A percentile compares a stretch with the other conserved stretches of the same genome.
Evolutionary conservation across 31 red algal species (phyloP).

Genomic region (Odonthalia washingtoniensis): DNA sequence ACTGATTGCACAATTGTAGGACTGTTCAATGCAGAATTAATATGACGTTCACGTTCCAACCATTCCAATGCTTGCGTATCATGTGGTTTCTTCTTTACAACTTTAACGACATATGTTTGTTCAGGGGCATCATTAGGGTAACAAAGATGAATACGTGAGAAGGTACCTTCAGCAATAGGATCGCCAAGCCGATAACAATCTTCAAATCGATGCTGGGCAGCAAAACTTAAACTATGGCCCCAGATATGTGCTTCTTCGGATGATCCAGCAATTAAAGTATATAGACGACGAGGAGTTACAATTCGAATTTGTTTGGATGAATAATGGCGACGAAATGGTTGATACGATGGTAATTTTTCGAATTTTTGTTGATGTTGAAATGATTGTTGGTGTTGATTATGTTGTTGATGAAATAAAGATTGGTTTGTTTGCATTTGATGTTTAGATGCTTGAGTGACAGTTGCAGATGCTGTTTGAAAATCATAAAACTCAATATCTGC

Average conservation of each 20-base stretch:
- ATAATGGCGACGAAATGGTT: conserved; percentile 27
- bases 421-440: no score
- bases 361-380: no score
- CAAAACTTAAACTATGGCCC: conserved; percentile 58
- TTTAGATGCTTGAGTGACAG: no score
- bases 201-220: conserved; percentile 55
- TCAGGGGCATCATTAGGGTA: conserved; percentile 58
- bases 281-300: background rate
- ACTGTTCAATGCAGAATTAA: conserved; percentile 64
- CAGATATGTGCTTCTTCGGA: conserved; percentile 67
- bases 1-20: conserved; percentile 66
- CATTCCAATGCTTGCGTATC: conserved; percentile 67
- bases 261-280: conserved; percentile 29
- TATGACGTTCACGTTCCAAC: conserved; percentile 67
- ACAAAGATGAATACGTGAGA: conserved; percentile 66
- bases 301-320: background rate
- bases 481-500: conserved; percentile 49
- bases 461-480: conserved; percentile 24
- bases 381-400: no score
- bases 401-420: no score
- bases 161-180: conserved; percentile 71
- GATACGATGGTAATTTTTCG: no score
- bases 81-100: conserved; percentile 72
- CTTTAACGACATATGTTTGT: conserved; percentile 61
- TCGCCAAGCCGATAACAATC: conserved; percentile 65